phyloP scores from a whole-genome alignment of 352 stramenopile genomes.

The Globisporangium emineosum region DNA sequence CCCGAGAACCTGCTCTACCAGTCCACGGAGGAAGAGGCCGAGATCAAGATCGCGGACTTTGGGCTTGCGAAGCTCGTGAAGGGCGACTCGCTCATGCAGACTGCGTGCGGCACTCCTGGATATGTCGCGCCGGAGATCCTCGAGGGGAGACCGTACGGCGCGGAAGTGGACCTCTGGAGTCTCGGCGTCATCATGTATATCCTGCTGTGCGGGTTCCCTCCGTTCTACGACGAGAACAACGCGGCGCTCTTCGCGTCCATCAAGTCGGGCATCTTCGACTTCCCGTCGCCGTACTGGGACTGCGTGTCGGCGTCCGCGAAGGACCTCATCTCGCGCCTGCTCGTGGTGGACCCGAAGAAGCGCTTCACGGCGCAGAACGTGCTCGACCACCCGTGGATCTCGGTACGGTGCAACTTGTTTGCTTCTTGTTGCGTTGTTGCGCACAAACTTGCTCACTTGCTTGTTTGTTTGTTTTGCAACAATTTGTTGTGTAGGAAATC shows the following conservation, averaged over 20 bases:
- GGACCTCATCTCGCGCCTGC: constrained; percentile 89
- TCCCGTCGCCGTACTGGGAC: constrained; percentile 93
- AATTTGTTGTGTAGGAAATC: too few species aligned
- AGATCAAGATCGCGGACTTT: constrained; percentile 95
- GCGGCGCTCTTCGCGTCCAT: constrained; percentile 87
- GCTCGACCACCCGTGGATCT: constrained; percentile 85
- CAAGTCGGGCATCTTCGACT: constrained; percentile 90
- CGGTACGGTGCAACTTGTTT: too few species aligned
- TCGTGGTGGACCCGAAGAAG: constrained; percentile 89
- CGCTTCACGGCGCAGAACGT: constrained; percentile 86
- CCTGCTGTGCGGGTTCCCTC: constrained; percentile 91
- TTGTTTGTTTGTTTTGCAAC: too few species aligned
- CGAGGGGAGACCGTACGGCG: constrained; percentile 89
- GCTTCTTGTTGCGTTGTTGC: too few species aligned
- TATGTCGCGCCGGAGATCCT: constrained; percentile 98
- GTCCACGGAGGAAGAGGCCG: constrained; percentile 80
- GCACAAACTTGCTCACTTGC: too few species aligned
- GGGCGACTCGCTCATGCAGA: constrained; percentile 92
- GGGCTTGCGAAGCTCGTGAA: constrained; percentile 90
- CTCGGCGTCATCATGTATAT: constrained; percentile 97
- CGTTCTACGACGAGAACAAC: constrained; percentile 96
- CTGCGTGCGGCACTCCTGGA: constrained; percentile 94
- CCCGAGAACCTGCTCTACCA: constrained; percentile 90
- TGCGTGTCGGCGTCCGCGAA: constrained; percentile 89
- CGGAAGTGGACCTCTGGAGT: constrained; percentile 94